Conservation (phyloP, 2,329 filamentous ascomycete species). For the Pseudocercospora fijiensis region DNA sequence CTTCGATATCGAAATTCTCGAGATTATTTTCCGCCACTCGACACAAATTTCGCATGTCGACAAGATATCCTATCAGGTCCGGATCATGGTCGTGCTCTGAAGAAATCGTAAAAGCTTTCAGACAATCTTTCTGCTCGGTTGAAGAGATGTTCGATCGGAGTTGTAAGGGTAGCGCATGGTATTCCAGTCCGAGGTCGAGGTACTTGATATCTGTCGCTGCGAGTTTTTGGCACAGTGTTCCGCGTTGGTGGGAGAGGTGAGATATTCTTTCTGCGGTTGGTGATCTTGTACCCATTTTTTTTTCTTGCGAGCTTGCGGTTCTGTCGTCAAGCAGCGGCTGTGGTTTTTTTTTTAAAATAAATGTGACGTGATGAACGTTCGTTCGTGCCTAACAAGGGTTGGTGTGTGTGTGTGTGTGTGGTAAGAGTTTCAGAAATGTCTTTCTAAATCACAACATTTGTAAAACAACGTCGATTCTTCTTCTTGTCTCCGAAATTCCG, state of each 20-base stretch:
- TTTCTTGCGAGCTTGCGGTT: not conserved
- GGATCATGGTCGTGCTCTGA: not conserved
- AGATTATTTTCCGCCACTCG: conserved; percentile 1
- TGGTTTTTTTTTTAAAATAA: not conserved
- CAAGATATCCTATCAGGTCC: conserved; percentile 13
- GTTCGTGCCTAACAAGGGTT: not conserved
- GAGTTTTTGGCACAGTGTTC: conserved; percentile 4
- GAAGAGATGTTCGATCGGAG: not conserved
- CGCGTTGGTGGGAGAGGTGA: not conserved
- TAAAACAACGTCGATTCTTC: too few species aligned
- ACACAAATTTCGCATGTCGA: conserved; percentile 10
- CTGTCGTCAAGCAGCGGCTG: not conserved
- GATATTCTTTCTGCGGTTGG: not conserved
- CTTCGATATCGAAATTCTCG: not conserved
- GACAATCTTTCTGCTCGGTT: not conserved
- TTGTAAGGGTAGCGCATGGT: conserved; percentile 16
- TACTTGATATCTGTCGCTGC: conserved; percentile 11
- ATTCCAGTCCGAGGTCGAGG: conserved; percentile 17
- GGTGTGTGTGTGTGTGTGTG: not conserved
- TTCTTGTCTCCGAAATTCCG: too few species aligned
- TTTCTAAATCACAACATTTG: too few species aligned
- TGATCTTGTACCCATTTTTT: conserved; percentile 7
- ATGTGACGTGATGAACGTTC: not conserved
- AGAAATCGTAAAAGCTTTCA: not conserved
- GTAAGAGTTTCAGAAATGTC: not conserved